Evolutionary conservation across 768 basidiomycete genomes (phyloP), one percentile per base, ranked within the genome.

Genomic region (Kwoniella dejecticola): DNA sequence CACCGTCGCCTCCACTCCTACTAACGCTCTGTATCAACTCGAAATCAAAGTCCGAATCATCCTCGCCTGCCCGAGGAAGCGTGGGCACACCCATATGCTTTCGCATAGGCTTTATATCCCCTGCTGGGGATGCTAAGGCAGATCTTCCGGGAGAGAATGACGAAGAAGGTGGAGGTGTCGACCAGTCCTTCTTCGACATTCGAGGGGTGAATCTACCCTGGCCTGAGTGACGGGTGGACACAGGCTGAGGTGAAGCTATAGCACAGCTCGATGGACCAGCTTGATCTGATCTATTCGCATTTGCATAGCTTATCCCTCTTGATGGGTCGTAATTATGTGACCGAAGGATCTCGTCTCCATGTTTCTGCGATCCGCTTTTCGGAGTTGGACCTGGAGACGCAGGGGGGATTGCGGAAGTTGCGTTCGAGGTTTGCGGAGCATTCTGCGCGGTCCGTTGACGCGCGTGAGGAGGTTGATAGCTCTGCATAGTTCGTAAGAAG

Each of bases 1-100:
- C 71, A 1, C 75, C 77, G 53, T 71, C 66, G 0, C 77, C 77
- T n/a, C 77, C 77, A 47, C 68, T 71, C 19, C 77, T 62, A 24
- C 70, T 72, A 6, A 78, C 75, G 53, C 63, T 68, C 36, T 74
- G 75, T 19, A 78, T 62, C 52, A 76, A 30, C 57, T 77, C 77
- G 72, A 78, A 75, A 47, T 71, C 71, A 36, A 62, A 58, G n/a
- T n/a, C n/a, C n/a, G n/a, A n/a, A 8, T 49, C 40, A 23, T 57
- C 48, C 4, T n/a, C 48, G 24, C 29, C 50, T 6, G 17, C 6
- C 19, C 19, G 11, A 42, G 41, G 7, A 42, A n/a, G 11, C 38
- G 24, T 40, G 17, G 12, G n/a, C 27, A 23, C 19, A 19, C 27
- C 42, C 21, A 47, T 15, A 23, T 17, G 23, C 26, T 44, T 19